Evolutionary conservation across 139 green algal species (phyloP), one percentile per base, ranked within the genome.

Genomic region (Auxenochlorella pyrenoidosa): DNA sequence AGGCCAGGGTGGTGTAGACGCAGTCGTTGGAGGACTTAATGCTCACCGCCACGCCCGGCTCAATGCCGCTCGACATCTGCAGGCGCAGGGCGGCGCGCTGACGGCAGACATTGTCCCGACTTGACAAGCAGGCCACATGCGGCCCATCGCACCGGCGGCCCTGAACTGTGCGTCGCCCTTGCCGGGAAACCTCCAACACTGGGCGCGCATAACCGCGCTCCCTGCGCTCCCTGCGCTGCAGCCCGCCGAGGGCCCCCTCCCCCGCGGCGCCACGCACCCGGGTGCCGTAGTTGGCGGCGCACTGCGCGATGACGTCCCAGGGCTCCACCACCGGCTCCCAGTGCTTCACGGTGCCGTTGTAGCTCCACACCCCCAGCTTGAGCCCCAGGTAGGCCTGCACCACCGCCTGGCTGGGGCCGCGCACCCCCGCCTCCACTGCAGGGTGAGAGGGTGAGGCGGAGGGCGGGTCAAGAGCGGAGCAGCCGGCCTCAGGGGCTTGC

Each of bases 301-400:
- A 66, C 72, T 94, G 94, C 34, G 92, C 40, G n/a, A 96, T 93
- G 51, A 96, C 84, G 85, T 96, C 92, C 91, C 93, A 96, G 1
- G 96, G 95, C 90, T 98, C 95, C 86, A 98, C 36, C 51, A 98
- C 84, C 0, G 96, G 96, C 92, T 98, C 96, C 96, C 96, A 98
- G 58, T 34, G 24, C 19, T 38, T 40, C 2, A 97, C 88, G 0
- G 87, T 34, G 3, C 85, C 34, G 82, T 97, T 94, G 91, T 94
- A 98, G 21, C 86, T 91, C 89, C 93, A 97, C 44, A 94, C 85
- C 36, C 75, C 86, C 44, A 90, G 77, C 24, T 73, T 82, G 24
- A 95, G 60, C 26, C 89, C 90, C n/a, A 92, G 43, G 81, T 93
- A 93, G 1, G 93, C 90, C 87, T 94, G 90, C 38, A 90, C 51